A percentile compares a stretch with the other conserved stretches of the same genome.
Conservation (phyloP, 2,329 filamentous ascomycete genomes). For the Monosporascus cannonballus region DNA sequence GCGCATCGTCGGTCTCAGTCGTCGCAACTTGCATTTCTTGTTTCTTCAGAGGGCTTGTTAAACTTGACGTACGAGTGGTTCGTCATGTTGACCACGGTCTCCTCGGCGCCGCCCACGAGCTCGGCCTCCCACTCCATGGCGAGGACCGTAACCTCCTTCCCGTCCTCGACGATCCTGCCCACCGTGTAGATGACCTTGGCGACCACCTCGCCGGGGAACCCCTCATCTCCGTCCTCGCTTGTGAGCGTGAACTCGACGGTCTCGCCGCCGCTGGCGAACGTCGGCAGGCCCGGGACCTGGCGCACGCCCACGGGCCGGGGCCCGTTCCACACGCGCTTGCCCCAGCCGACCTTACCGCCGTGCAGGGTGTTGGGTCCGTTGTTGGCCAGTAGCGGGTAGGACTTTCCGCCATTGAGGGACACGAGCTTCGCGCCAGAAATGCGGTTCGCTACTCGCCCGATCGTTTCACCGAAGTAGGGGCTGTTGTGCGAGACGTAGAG, state of each 20-base stretch:
- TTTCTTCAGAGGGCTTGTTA: no score
- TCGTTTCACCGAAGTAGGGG: constrained; percentile 87
- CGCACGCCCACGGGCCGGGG: constrained; percentile 54
- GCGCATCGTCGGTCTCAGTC: background rate
- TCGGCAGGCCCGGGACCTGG: constrained; percentile 42
- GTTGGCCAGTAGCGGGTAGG: constrained; percentile 68
- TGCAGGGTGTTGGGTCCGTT: constrained; percentile 72
- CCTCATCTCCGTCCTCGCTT: constrained; percentile 79
- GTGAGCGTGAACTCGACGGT: constrained; percentile 58
- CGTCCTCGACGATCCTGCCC: constrained; percentile 57
- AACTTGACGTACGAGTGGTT: constrained; percentile 71
- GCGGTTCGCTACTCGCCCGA: constrained; percentile 80
- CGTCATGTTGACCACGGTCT: constrained; percentile 88
- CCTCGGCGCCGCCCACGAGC: constrained; percentile 71
- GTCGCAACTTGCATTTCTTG: background rate
- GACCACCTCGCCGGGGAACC: constrained; percentile 81
- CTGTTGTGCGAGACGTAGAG: constrained; percentile 70
- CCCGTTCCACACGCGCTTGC: constrained; percentile 70
- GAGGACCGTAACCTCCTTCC: constrained; percentile 63
- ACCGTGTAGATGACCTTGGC: constrained; percentile 73
- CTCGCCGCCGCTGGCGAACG: constrained; percentile 52
- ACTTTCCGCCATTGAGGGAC: constrained; percentile 60
- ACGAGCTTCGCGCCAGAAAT: constrained; percentile 66
- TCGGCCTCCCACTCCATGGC: constrained; percentile 87
- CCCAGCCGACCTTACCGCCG: constrained; percentile 71